Conservation (phyloP, 768 basidiomycete species). For the Boletus sp. region DNA sequence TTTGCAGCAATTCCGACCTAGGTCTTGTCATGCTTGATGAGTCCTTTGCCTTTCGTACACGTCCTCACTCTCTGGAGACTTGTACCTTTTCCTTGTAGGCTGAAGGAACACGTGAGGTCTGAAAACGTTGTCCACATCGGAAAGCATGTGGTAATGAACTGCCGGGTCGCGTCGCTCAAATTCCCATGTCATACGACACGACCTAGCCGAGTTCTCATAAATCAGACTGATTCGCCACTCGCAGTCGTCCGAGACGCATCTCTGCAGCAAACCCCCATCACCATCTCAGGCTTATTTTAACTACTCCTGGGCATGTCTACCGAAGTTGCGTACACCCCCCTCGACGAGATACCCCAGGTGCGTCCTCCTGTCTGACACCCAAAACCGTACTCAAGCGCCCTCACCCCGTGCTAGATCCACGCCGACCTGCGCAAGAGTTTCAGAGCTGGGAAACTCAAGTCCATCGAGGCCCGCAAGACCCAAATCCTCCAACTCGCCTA, state of each 20-base stretch:
- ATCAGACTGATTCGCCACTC: too few species aligned
- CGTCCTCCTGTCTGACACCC: background rate
- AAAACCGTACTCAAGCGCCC: background rate
- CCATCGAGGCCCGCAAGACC: constrained; percentile 67
- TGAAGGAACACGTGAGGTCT: too few species aligned
- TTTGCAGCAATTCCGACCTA: too few species aligned
- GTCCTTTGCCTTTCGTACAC: background rate
- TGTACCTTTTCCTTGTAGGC: background rate
- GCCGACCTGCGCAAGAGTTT: constrained; percentile 56
- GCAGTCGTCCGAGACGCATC: too few species aligned
- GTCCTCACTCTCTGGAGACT: too few species aligned
- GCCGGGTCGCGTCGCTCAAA: too few species aligned
- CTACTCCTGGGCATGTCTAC: constrained; percentile 17
- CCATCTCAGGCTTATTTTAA: background rate
- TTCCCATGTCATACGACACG: background rate
- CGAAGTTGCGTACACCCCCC: constrained; percentile 43
- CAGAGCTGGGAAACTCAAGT: constrained; percentile 57
- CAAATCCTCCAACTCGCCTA: constrained; percentile 76
- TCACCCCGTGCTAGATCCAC: constrained; percentile 44
- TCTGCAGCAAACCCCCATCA: background rate
- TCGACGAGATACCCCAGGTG: constrained; percentile 54
- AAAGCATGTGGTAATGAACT: too few species aligned
- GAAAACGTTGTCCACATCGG: too few species aligned
- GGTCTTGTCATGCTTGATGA: background rate
- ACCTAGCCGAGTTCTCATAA: too few species aligned